These are phyloP conservation scores for Pseudogymnoascus sp. DNA, from an alignment of 2,329 filamentous ascomycete genomes.

Conservation along the genomic window DNA sequence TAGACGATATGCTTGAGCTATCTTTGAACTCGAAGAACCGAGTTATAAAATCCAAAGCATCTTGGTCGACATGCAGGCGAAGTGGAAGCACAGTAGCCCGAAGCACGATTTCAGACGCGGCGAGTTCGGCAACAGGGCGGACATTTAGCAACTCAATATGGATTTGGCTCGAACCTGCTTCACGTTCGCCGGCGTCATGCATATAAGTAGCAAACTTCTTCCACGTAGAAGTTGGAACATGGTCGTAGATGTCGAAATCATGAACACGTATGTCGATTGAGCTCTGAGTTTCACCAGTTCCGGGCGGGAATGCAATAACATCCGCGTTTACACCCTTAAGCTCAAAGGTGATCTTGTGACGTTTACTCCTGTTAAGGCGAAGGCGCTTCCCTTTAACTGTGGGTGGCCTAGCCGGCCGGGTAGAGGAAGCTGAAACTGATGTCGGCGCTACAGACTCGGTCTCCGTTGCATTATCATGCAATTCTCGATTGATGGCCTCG, in stretches of 20 bases:
- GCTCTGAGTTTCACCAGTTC: constrained; percentile 72
- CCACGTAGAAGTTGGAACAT: constrained; percentile 93
- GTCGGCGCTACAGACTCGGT: constrained; percentile 83
- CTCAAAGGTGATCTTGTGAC: constrained; percentile 94
- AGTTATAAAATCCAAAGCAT: constrained; percentile 92
- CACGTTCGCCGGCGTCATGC: constrained; percentile 75
- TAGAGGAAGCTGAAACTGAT: constrained; percentile 53
- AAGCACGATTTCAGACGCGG: constrained; percentile 82
- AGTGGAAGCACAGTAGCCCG: constrained; percentile 74
- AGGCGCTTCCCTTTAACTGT: constrained; percentile 48
- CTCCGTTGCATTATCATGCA: constrained; percentile 80
- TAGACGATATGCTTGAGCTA: constrained; percentile 36
- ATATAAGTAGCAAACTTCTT: constrained; percentile 96
- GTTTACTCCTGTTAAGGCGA: constrained; percentile 73
- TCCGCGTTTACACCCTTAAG: constrained; percentile 78
- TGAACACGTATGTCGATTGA: constrained; percentile 77
- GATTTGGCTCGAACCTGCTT: constrained; percentile 81
- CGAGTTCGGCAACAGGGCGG: constrained; percentile 72
- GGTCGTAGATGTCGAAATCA: constrained; percentile 86
- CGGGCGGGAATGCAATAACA: constrained; percentile 69
- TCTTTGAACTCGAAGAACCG: constrained; percentile 98
- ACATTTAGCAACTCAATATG: constrained; percentile 85
- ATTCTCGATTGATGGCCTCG: constrained; percentile 75
- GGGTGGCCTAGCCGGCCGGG: constrained; percentile 36
- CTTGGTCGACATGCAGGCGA: constrained; percentile 90